Base-by-base conservation (phyloP, 2,329 filamentous ascomycete species). In the Ceratocystis lukuohia region DNA sequence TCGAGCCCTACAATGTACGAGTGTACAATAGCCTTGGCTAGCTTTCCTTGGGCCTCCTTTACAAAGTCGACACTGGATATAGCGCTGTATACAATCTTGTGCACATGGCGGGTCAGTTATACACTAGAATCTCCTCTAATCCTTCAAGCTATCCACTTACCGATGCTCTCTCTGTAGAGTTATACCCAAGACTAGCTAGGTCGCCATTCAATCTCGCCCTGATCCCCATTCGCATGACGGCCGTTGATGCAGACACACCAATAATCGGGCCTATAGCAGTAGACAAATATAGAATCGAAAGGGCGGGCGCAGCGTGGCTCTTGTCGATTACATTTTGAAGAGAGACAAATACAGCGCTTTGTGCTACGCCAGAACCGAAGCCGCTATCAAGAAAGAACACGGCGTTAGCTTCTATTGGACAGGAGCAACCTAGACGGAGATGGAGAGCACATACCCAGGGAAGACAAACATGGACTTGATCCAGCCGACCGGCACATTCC, bases 381-480 rank as follows among this genome's bases (percentile, higher is more conserved):
- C 77, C 77, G 41, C 66, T 67, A 45, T 12, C 53, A 41, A 25
- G 25, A 7, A 8, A 25, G 25, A 7, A 2, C 20, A 25, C 17
- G 61, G 25, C 5, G 28, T 66, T 46, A 62, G 33, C 62, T 17
- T 22, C 12, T 2, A 5, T 6, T n/a, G 6, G 37, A 17, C 17
- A 64, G 7, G 30, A 37, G 28, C 25, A 22, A 15, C 25, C 15
- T 25, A 30, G 7, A 17, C 46, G 5, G 20, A 53, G 30, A 33
- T 41, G 12, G 44, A 41, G 33, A 12, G 22, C 0, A 44, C 63
- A 17, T 57, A 65, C 62, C 68, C 68, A 1, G 84, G 84, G 4
- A 85, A 74, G 28, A 87, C 84, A 67, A 85, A 84, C 0, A 87
- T 71, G 0, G 82, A 82, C 69, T 85, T 82, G 68, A 74, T 74